Conservation (phyloP, 106 monocot genomes). For the Dendrobium nobile region DNA sequence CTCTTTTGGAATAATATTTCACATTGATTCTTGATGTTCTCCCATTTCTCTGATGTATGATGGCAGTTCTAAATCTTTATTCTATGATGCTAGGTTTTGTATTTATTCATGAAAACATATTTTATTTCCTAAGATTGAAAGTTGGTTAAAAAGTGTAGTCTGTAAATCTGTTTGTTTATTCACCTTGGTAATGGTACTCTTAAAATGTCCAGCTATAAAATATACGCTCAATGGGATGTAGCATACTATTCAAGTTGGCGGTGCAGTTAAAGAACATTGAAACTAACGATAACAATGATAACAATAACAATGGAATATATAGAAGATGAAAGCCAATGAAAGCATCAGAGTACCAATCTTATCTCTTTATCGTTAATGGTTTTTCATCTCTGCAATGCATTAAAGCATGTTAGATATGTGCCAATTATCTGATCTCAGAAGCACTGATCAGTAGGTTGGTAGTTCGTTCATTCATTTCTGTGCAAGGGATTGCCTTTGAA, state of each 20-base stretch:
- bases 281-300: not conserved
- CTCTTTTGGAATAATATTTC: not conserved
- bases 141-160: not conserved
- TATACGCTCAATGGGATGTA: not conserved
- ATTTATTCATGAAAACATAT: not conserved
- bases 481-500: not conserved
- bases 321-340: not conserved
- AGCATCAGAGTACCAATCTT: not conserved
- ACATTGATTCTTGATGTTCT: not conserved
- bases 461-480: not conserved
- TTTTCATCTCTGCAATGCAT: not conserved
- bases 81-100: not conserved
- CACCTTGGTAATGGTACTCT: not conserved
- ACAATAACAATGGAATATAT: not conserved
- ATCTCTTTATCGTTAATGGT: not conserved
- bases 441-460: not conserved
- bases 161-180: not conserved
- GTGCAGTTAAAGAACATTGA: not conserved
- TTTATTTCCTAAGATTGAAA: not conserved
- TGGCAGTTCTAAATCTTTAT: not conserved
- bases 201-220: conserved; percentile 3
- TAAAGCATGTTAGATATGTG: not conserved
- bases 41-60: not conserved
- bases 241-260: not conserved
- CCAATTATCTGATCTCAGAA: not conserved